phyloP scores from a whole-genome alignment of 2,329 filamentous ascomycete genomes.

The Fusarium verticillioides region DNA sequence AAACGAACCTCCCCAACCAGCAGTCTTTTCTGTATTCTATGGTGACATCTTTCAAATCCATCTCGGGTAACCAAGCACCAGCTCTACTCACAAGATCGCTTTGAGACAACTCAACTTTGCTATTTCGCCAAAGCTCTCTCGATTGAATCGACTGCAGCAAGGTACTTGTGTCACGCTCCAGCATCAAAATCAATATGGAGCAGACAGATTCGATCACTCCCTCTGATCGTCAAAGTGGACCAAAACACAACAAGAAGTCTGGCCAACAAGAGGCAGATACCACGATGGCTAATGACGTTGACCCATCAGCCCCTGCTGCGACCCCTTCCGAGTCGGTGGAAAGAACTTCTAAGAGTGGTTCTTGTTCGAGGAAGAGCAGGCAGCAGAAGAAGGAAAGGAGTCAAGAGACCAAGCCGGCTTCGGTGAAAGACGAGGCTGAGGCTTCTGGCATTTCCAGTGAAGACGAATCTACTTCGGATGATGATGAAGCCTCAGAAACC shows the following conservation, averaged over 20 bases:
- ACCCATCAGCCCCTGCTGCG: constrained; percentile 7
- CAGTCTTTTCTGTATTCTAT: background rate
- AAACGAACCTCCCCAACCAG: background rate
- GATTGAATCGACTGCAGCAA: background rate
- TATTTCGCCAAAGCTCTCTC: background rate
- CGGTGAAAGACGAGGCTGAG: constrained; percentile 19
- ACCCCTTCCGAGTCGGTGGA: constrained; percentile 19
- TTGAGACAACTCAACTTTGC: background rate
- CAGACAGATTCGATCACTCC: constrained; percentile 26
- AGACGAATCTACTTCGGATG: constrained; percentile 22
- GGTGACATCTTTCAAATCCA: background rate
- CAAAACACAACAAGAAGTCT: constrained; percentile 29
- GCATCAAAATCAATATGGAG: constrained; percentile 28
- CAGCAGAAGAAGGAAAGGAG: constrained; percentile 26
- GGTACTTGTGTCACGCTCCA: background rate
- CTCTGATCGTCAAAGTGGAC: constrained; percentile 32
- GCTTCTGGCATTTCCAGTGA: constrained; percentile 18
- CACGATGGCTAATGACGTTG: constrained; percentile 20
- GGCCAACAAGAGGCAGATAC: constrained; percentile 24
- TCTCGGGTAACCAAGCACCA: background rate
- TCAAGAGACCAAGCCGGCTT: background rate
- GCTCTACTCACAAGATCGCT: background rate
- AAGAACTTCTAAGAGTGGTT: constrained; percentile 5
- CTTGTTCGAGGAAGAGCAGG: constrained; percentile 27
- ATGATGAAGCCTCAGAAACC: constrained; percentile 12